Evolutionary conservation across 1,284 basidiomycete genomes (phyloP).

Genomic region (Salmacisia buchloeana): DNA sequence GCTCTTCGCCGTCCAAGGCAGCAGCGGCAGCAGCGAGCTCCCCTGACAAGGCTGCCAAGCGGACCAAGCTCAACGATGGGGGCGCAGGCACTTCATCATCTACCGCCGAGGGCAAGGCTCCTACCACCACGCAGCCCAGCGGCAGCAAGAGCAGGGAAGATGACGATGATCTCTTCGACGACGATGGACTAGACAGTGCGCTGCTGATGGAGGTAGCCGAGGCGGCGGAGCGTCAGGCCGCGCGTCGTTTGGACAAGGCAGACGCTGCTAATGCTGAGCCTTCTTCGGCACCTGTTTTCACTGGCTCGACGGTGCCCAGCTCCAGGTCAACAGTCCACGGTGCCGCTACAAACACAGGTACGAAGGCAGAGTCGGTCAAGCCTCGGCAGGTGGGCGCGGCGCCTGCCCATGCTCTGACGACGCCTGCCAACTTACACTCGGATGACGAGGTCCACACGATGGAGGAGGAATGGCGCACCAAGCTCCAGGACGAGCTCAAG

Average conservation of each 20-base stretch:
- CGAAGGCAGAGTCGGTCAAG: no score
- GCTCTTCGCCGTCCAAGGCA: no score
- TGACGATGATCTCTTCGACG: background rate
- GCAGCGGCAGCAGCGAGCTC: no score
- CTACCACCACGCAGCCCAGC: background rate
- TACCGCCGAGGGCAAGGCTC: no score
- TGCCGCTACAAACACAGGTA: no score
- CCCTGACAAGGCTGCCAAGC: no score
- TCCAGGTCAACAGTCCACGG: no score
- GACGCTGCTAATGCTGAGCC: background rate
- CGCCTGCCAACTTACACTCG: background rate
- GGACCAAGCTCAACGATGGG: no score
- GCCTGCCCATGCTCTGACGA: background rate
- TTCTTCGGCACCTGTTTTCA: no score
- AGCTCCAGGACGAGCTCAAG: slow-evolving; percentile 32
- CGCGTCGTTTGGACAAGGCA: no score
- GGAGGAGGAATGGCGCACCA: slow-evolving; percentile 33
- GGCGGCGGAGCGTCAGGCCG: background rate
- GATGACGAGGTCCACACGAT: slow-evolving; percentile 28
- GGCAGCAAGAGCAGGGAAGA: background rate
- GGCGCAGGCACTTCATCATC: no score
- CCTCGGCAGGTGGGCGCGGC: background rate
- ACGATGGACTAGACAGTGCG: background rate
- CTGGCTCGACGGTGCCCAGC: no score
- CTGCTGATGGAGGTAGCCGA: background rate